phyloP scores from a whole-genome alignment of 768 basidiomycete species.

The Tricholoma hemisulphureum region DNA sequence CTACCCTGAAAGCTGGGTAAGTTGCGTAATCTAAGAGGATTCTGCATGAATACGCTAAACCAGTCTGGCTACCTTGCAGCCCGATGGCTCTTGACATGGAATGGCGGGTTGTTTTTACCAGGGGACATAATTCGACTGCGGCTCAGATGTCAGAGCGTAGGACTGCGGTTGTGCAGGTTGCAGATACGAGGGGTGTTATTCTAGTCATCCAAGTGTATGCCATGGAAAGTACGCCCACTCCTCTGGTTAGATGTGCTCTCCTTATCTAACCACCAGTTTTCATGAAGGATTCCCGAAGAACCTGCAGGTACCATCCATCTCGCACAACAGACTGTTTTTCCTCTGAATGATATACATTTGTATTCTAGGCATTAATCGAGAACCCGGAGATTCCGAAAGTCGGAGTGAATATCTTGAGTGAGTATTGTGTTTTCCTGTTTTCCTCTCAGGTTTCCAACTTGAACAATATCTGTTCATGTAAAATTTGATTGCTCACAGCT shows the following conservation, averaged over 20 bases:
- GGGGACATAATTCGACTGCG: neutral
- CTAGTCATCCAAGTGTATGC: slow-evolving; percentile 29
- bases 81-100: slow-evolving; percentile 36
- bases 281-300: slow-evolving; percentile 29
- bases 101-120: slow-evolving; percentile 27
- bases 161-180: slow-evolving; percentile 32
- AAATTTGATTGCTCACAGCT: neutral
- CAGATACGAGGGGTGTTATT: slow-evolving; percentile 30
- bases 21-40: neutral
- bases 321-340: neutral
- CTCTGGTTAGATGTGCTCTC: neutral
- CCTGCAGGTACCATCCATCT: slow-evolving; percentile 20
- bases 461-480: neutral
- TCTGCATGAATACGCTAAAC: neutral
- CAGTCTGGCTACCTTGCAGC: slow-evolving; percentile 4
- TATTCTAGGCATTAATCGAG: slow-evolving; percentile 29
- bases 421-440: neutral
- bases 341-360: neutral
- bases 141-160: slow-evolving; percentile 15
- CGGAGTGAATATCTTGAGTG: slow-evolving; percentile 35
- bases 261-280: neutral
- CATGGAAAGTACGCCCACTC: slow-evolving; percentile 27
- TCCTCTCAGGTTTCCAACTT: neutral
- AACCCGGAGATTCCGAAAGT: slow-evolving; percentile 28
- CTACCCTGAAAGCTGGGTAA: slow-evolving; percentile 23